Evolutionary conservation across 2,329 filamentous ascomycete species (phyloP).

Genomic region (Cladophialophora psammophila): DNA sequence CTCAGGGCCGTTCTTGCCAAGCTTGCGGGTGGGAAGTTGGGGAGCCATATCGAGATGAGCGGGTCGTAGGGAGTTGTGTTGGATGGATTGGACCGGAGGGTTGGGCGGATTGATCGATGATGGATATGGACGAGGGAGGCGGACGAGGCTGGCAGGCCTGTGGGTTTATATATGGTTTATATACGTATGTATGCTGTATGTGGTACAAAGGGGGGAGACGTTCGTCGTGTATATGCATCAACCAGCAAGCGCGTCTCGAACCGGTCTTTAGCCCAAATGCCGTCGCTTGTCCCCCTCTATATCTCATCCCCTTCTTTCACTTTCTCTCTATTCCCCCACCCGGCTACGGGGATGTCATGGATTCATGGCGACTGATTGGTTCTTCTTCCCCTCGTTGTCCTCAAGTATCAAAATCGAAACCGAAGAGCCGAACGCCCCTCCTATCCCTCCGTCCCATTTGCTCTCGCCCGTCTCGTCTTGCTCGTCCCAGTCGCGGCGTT

Average conservation of each 20-base stretch:
- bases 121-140: background rate
- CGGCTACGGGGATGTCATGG: background rate
- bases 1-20: conserved; percentile 45
- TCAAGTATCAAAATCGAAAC: background rate
- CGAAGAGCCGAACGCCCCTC: background rate
- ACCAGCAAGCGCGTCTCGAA: background rate
- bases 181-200: no score
- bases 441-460: background rate
- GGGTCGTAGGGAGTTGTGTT: background rate
- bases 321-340: background rate
- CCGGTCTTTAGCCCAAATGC: conserved; percentile 1
- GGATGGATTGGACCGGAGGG: background rate
- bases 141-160: background rate
- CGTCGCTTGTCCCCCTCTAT: background rate
- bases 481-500: conserved; percentile 4
- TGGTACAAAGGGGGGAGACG: background rate
- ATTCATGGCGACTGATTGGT: background rate
- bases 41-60: conserved; percentile 18
- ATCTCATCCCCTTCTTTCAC: background rate
- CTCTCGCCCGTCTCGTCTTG: background rate
- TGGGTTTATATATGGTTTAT: background rate
- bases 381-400: background rate
- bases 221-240: background rate
- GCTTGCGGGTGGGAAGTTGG: conserved; percentile 39
- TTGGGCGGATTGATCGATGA: background rate